A percentile compares a stretch with the other conserved stretches of the same genome.
These are phyloP conservation scores for Schrenkiella parvula DNA, from an alignment of 345 rosid genomes.

Conservation along the genomic window DNA sequence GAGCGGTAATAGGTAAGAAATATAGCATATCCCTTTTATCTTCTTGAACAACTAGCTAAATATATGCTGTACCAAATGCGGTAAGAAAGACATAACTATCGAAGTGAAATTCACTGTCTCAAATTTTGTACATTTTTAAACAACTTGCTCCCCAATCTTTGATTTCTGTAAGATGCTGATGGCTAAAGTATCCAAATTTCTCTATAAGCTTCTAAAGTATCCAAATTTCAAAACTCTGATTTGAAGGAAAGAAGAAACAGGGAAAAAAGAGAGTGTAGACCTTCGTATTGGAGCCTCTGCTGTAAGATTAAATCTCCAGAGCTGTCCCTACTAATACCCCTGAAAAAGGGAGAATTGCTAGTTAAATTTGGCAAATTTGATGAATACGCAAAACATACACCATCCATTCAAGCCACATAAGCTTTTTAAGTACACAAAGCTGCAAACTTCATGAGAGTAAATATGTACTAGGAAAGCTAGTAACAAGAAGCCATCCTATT, in stretches of 20 bases:
- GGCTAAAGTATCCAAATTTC: not conserved
- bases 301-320: conserved; percentile 48
- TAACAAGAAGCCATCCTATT: not conserved
- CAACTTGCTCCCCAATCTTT: not conserved
- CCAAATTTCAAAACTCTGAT: not conserved
- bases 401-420: not conserved
- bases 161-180: not conserved
- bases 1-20: conserved; percentile 5
- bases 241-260: not conserved
- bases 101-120: not conserved
- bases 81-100: not conserved
- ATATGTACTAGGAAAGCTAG: not conserved
- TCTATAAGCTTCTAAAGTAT: not conserved
- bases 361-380: not conserved
- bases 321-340: conserved; percentile 55
- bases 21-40: not conserved
- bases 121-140: not conserved
- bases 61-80: not conserved
- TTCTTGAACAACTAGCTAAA: not conserved
- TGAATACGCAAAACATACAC: not conserved
- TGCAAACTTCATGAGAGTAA: not conserved
- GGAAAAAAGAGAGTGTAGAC: conserved; percentile 25
- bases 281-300: conserved; percentile 50
- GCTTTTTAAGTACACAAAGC: not conserved
- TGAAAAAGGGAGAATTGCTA: conserved; percentile 22